phyloP scores from a whole-genome alignment of 495 filamentous ascomycete species.

The Letharia lupina region DNA sequence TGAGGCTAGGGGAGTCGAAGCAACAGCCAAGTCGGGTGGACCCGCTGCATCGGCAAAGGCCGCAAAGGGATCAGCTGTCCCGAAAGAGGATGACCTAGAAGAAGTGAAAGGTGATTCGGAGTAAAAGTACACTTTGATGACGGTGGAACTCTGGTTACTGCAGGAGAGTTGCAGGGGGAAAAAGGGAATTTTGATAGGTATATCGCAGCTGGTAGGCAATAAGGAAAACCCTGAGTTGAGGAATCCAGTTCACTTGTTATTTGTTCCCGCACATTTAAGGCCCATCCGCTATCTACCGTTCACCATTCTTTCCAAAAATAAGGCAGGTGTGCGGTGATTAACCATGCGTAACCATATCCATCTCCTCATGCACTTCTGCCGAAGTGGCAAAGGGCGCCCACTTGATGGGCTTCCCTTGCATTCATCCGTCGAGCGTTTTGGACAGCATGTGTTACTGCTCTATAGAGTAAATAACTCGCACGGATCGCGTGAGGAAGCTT shows the following conservation, averaged over 20 bases:
- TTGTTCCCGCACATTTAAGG: neutral
- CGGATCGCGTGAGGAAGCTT: neutral
- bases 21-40: constrained; percentile 35
- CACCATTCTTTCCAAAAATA: neutral
- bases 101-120: constrained; percentile 35
- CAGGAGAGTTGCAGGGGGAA: neutral
- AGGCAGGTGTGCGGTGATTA: neutral
- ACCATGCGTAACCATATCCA: neutral
- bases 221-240: neutral
- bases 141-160: neutral
- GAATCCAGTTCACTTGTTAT: neutral
- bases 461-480: neutral
- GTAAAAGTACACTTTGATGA: constrained; percentile 14
- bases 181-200: neutral
- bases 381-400: neutral
- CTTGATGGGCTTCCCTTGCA: neutral
- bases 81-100: constrained; percentile 42
- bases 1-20: constrained; percentile 30
- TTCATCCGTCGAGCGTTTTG: too few species aligned
- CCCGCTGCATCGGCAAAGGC: constrained; percentile 38
- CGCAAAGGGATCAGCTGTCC: constrained; percentile 37
- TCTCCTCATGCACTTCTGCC: neutral
- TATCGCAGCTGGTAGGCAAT: neutral
- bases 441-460: neutral
- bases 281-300: neutral